Evolutionary conservation across 1,284 basidiomycete genomes (phyloP), one percentile per base, ranked within the genome.

Genomic region (Melampsora americana): DNA sequence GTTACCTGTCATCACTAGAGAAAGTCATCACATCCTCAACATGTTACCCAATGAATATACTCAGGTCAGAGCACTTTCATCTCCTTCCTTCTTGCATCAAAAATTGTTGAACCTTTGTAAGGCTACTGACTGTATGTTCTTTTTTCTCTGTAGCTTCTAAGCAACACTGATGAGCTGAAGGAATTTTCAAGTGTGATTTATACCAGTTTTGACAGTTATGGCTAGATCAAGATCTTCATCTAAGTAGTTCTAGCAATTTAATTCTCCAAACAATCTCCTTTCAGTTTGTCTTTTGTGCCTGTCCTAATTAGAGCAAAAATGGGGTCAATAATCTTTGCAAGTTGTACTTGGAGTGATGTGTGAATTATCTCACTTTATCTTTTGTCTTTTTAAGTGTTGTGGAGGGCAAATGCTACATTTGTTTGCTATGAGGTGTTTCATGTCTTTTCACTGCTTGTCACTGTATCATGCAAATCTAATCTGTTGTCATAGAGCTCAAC

Each of bases 131-230:
- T 65, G 12, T 48, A 18, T 26, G 5, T 14, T 62, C 48, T 64
- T 72, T 65, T 12, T 46, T 44, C 39, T 72, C 11, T 28, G 12
- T 16, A 73, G 71, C 53, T 50, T 44, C 5, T 73, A 7, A 23
- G 50, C 44, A 35, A 73, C 20, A 73, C 64, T 32, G 16, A 14
- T 5, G 71, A 73, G 26, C 26, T 73, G 35, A 60, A 56, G 11
- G 64, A 73, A 26, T 73, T 66, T 44, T 73, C 62, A 28, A 73
- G 71, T 60, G 64, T 73, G 62, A 73, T 73, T 61, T 73, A 73
- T 26, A 73, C 71, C 26, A 46, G 30, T 32, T 73, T 66, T 73
- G 61, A 64, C 30, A n/a, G 35, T 6, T 48, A 42, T n/a, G 50
- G 20, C 42, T n/a, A 48, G 9, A 46, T 46, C 18, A 5, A 12